Conservation (phyloP, 495 filamentous ascomycete genomes). For the Talaromyces proteolyticus region DNA sequence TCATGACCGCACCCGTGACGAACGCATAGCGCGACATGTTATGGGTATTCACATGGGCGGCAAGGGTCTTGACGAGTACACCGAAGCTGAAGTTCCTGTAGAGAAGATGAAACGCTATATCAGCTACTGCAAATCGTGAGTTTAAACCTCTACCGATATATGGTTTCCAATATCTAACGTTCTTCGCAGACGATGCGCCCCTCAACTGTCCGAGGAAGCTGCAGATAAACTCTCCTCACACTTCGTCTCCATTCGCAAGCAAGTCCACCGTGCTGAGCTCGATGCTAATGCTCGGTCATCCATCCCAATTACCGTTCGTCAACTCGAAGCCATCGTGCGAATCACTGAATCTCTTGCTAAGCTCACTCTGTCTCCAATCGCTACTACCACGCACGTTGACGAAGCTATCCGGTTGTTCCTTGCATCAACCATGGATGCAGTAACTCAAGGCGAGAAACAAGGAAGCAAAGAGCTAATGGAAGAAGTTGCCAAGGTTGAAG, state of each 20-base stretch:
- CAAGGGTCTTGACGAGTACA: slow-evolving; percentile 74
- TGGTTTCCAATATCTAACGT: background rate
- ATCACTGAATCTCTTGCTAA: slow-evolving; percentile 97
- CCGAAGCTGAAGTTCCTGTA: slow-evolving; percentile 79
- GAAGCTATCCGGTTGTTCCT: slow-evolving; percentile 98
- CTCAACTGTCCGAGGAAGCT: slow-evolving; percentile 84
- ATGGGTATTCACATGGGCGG: slow-evolving; percentile 97
- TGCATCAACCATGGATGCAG: slow-evolving; percentile 95
- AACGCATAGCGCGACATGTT: slow-evolving; percentile 92
- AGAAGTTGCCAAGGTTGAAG: slow-evolving; percentile 81
- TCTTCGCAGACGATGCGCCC: slow-evolving; percentile 70
- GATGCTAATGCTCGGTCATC: slow-evolving; percentile 81
- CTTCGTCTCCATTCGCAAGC: slow-evolving; percentile 92
- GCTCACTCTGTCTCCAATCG: slow-evolving; percentile 74
- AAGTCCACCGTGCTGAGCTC: slow-evolving; percentile 85
- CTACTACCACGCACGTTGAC: slow-evolving; percentile 88
- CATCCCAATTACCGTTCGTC: slow-evolving; percentile 96
- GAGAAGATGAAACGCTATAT: slow-evolving; percentile 99
- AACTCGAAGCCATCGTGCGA: slow-evolving; percentile 94
- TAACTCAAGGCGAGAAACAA: slow-evolving; percentile 77
- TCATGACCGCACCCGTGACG: slow-evolving; percentile 83
- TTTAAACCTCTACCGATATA: slow-evolving; percentile 7
- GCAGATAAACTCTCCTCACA: slow-evolving; percentile 96
- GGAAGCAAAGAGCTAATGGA: slow-evolving; percentile 85
- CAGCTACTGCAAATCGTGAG: slow-evolving; percentile 92